Evolutionary conservation across 139 green algal species (phyloP).

Genomic region (Yamagishiella unicocca): DNA sequence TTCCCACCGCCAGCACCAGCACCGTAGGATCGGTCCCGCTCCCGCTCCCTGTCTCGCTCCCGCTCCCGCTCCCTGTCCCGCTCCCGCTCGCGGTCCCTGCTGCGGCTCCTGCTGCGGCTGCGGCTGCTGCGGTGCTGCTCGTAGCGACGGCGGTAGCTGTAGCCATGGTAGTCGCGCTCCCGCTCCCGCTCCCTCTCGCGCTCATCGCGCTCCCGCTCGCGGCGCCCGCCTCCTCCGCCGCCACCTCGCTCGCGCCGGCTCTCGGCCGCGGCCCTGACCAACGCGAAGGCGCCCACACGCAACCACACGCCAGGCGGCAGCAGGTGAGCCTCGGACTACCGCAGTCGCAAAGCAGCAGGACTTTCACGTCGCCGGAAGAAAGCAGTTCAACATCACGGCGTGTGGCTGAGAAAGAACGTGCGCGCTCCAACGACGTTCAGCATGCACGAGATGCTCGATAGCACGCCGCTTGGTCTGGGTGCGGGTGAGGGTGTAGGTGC

Average conservation of each 20-base stretch:
- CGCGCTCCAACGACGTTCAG: too few species aligned
- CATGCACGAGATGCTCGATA: too few species aligned
- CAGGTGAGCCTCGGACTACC: too few species aligned
- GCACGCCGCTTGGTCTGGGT: too few species aligned
- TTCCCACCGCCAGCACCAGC: not conserved
- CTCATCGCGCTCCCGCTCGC: conserved; percentile 50
- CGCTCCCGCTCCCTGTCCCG: conserved; percentile 27
- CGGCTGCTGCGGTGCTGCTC: conserved; percentile 37
- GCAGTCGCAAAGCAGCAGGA: too few species aligned
- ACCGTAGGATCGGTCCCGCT: not conserved
- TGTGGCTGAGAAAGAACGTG: too few species aligned
- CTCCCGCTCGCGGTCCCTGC: conserved; percentile 8
- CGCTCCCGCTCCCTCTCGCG: conserved; percentile 20
- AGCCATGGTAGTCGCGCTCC: conserved; percentile 17
- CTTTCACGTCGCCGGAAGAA: too few species aligned
- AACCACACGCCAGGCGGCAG: too few species aligned
- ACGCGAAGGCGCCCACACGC: too few species aligned
- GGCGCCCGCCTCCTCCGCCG: not conserved
- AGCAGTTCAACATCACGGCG: too few species aligned
- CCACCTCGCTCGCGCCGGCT: conserved; percentile 7
- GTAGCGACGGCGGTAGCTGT: conserved; percentile 26
- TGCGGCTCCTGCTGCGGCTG: conserved; percentile 51
- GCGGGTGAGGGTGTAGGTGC: too few species aligned
- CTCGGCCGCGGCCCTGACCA: conserved; percentile 5
- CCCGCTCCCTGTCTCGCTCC: conserved; percentile 29